These are phyloP conservation scores for Boletus rufocinnamomeus DNA, from an alignment of 768 basidiomycete genomes.

Conservation along the genomic window DNA sequence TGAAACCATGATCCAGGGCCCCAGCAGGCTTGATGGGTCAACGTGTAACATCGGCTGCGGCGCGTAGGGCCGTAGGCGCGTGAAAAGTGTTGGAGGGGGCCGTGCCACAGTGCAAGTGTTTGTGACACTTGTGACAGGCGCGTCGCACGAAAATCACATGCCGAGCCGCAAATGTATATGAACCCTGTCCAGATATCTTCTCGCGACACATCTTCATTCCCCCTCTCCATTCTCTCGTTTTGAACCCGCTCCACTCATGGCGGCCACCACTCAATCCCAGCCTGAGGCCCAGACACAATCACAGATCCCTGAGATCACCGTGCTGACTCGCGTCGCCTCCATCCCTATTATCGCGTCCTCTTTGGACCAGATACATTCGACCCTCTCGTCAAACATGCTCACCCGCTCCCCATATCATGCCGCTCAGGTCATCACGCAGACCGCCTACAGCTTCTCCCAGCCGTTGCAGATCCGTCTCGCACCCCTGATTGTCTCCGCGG, in stretches of 20 bases:
- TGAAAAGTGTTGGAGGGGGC: constrained; percentile 12
- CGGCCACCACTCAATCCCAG: constrained; percentile 35
- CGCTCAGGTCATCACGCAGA: constrained; percentile 59
- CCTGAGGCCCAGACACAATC: constrained; percentile 20
- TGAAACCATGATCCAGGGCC: background rate
- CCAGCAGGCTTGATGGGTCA: background rate
- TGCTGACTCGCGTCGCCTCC: constrained; percentile 62
- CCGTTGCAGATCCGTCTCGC: constrained; percentile 67
- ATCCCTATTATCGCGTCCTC: constrained; percentile 75
- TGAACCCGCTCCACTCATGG: constrained; percentile 32
- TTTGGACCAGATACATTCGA: constrained; percentile 57
- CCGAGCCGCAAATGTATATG: constrained; percentile 24
- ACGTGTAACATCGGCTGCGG: background rate
- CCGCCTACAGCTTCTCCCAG: constrained; percentile 62
- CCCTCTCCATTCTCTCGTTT: constrained; percentile 2
- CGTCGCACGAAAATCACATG: constrained; percentile 29
- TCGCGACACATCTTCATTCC: constrained; percentile 12
- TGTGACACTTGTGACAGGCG: constrained; percentile 31
- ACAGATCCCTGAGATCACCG: constrained; percentile 55
- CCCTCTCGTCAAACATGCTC: constrained; percentile 58
- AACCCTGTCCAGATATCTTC: constrained; percentile 23
- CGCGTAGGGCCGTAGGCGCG: constrained; percentile 1
- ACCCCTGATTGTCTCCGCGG: constrained; percentile 62
- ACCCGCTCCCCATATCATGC: constrained; percentile 66
- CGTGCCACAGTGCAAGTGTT: background rate